Base-by-base conservation (phyloP, 2,329 filamentous ascomycete species). In the Paecilomyces dactylethromorphus region DNA sequence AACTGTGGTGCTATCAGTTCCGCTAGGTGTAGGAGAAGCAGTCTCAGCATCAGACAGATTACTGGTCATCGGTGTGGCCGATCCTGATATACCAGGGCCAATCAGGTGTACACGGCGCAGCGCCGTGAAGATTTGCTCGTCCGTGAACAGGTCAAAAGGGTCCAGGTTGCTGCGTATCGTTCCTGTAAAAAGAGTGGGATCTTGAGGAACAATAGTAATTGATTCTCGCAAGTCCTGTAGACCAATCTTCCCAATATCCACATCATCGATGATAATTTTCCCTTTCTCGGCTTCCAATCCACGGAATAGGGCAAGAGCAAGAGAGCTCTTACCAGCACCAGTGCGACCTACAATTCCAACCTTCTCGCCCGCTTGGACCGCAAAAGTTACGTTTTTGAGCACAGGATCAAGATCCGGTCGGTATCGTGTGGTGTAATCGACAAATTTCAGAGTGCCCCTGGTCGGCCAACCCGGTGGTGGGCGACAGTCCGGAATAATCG, bases 161-260 rank as follows among this genome's bases (percentile, higher is more conserved):
- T 99, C 94, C 22, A 99, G 82, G 71, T 99, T 99, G 72, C 82
- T 92, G 62, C 93, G 86, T 62, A 97, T 89, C 0, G 92, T 97
- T 64, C 93, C 93, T 13, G 87, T 92, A 76, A 97, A 97, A 0
- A 97, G 81, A 0, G 93, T 97, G 0, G 57, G 94, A 71, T 99
- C 94, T 78, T 99, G 94, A 29, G 94, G 94, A 59, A 99, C 94
- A 75, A 99, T 97, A 0, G 95, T 97, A 67, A 99, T 95, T 53
- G 90, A 88, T 76, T 96, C 89, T 58, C 94, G 89, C 67, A 99
- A 80, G 75, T 97, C 93, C 63, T 91, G 89, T n/a, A 99, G 83
- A 6, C 94, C 94, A 63, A 99, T 97, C 62, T 82, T 79, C 55
- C 91, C 87, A 69, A 97, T 91, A 68, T 97, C 91, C n/a, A 99